Base-by-base conservation (phyloP, 2,329 filamentous ascomycete species). In the Sporothrix curviconia region DNA sequence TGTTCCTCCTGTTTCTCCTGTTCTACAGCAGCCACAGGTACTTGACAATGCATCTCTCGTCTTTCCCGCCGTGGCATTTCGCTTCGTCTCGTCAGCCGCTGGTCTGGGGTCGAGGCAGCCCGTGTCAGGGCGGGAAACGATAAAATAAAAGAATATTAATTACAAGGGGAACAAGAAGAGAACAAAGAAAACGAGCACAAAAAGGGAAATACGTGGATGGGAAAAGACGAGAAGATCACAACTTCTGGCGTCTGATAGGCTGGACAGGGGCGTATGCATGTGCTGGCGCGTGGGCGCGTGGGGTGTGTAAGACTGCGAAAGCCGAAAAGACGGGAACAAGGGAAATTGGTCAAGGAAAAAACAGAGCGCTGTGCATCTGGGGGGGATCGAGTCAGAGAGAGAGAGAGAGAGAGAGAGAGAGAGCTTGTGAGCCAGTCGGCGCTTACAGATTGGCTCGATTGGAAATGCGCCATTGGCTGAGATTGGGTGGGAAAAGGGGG, bases 361-460 rank as follows among this genome's bases (percentile, higher is more conserved):
- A 43, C 19, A 40, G 12, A n/a, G 37, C 3, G 3, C 22, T 12
- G 34, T 30, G 30, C 46, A 4, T 7, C 36, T 50, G 30, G 46
- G 30, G 17, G 15, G 46, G 44, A 22, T 22, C 24, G 42, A 46
- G 43, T 30, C 17, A 19, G 30, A 19, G 17, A n/a, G 24, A 17
- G 24, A 24, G 9, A 28, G 37, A 6, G 24, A 22, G 12, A 43
- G 52, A 37, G 40, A 32, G 17, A 14, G 19, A 37, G 40, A 46
- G 39, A 55, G 52, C 40, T 37, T 36, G 52, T 47, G 32, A 36
- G 47, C 55, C 49, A 57, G 42, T 47, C 40, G 56, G 56, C 56
- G 56, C 56, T 47, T 53, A 51, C 4, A 53, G 30, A 52, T 52
- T 57, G 55, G 47, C 32, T 39, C 52, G 40, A 32, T 42, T 19